Percentiles rank a stretch among this genome's conserved stretches.
phyloP scores from a whole-genome alignment of 192 early-diverging fungal species.

The Podila minutissima region DNA sequence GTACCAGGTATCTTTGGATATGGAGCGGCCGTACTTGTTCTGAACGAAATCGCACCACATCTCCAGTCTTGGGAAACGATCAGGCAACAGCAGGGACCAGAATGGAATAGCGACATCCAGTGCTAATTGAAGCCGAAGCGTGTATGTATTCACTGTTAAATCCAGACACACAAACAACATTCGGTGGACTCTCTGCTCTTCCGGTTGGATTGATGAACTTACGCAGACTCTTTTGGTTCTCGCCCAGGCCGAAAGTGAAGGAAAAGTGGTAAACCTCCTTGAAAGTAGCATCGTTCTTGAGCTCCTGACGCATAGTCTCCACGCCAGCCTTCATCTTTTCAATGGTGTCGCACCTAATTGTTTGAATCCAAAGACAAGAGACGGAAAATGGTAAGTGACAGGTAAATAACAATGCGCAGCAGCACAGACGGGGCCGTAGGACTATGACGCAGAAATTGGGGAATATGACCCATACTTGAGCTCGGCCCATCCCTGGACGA shows the following conservation, averaged over 20 bases:
- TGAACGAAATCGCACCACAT: conserved; percentile 77
- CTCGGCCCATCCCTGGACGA: conserved; percentile 77
- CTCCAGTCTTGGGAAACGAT: conserved; percentile 70
- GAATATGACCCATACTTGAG: conserved; percentile 51
- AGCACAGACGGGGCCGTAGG: too few relatives aligned
- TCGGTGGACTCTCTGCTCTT: too few relatives aligned
- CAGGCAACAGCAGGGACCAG: conserved; percentile 74
- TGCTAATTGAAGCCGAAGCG: conserved; percentile 44
- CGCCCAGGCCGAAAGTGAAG: conserved; percentile 75
- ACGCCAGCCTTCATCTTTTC: conserved; percentile 70
- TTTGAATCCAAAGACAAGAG: conserved; percentile 5
- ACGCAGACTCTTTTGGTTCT: conserved; percentile 83
- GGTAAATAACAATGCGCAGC: too few relatives aligned
- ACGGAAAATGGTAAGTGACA: neutral
- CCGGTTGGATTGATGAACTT: conserved; percentile 6
- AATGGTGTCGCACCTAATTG: conserved; percentile 66
- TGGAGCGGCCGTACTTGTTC: conserved; percentile 80
- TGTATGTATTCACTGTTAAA: neutral
- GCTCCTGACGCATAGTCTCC: conserved; percentile 57
- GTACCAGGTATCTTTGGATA: conserved; percentile 88
- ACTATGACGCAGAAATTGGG: neutral
- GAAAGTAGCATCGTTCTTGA: conserved; percentile 66
- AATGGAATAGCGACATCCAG: conserved; percentile 80
- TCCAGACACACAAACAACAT: neutral
- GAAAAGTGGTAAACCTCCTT: conserved; percentile 81